These are phyloP conservation scores for Clonostachys rhizophaga DNA, from an alignment of 2,329 filamentous ascomycete genomes.

Conservation along the genomic window DNA sequence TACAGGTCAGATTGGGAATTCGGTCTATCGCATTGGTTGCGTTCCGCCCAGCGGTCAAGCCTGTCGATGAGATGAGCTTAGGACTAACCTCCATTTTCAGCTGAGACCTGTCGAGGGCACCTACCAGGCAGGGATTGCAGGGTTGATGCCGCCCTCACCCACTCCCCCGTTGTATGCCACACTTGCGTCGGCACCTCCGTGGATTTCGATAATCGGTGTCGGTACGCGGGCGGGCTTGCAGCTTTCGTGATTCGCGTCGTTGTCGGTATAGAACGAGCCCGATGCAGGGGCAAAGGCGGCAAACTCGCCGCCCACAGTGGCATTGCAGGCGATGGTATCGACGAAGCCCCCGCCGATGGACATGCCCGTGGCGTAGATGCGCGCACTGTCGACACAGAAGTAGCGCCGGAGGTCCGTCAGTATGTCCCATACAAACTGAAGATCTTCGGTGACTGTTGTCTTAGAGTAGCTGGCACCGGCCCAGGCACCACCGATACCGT, in stretches of 20 bases:
- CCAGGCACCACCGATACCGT: slow-evolving; percentile 38
- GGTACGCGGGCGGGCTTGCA: slow-evolving; percentile 30
- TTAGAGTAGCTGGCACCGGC: slow-evolving; percentile 38
- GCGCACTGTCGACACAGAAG: slow-evolving; percentile 36
- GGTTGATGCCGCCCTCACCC: slow-evolving; percentile 33
- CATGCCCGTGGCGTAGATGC: slow-evolving; percentile 38
- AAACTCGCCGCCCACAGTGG: slow-evolving; percentile 30
- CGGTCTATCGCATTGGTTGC: slow-evolving; percentile 27
- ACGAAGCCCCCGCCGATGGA: slow-evolving; percentile 45
- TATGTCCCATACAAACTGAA: slow-evolving; percentile 38
- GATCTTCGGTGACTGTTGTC: slow-evolving; percentile 31
- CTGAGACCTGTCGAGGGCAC: neutral
- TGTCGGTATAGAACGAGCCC: slow-evolving; percentile 36
- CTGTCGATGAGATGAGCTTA: slow-evolving; percentile 8
- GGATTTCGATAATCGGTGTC: slow-evolving; percentile 37
- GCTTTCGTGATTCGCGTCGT: slow-evolving; percentile 25
- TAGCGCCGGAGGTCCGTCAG: slow-evolving; percentile 27
- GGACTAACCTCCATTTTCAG: neutral
- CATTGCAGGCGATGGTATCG: slow-evolving; percentile 36
- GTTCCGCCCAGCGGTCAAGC: slow-evolving; percentile 32
- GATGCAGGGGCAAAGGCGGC: slow-evolving; percentile 38
- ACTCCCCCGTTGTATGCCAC: slow-evolving; percentile 35
- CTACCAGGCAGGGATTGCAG: slow-evolving; percentile 27
- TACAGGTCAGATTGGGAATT: slow-evolving; percentile 22
- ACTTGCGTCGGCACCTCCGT: slow-evolving; percentile 34